Evolutionary conservation across 305 asterid species (phyloP).

Genomic region (Rubia peregrina): DNA sequence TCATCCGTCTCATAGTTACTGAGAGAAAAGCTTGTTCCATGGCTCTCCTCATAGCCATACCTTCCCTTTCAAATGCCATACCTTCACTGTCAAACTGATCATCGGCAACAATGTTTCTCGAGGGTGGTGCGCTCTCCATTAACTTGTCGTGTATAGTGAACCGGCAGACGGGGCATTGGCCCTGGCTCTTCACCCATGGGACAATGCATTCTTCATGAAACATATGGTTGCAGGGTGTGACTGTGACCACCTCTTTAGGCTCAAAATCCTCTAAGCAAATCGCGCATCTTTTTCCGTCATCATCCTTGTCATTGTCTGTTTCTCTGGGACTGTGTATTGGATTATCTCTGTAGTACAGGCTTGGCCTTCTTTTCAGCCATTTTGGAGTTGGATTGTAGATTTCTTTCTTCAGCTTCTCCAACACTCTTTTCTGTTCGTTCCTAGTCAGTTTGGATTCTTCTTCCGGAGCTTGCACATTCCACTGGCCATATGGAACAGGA

Average conservation of each 20-base stretch:
- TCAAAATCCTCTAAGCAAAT: conserved; percentile 83
- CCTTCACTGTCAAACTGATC: conserved; percentile 10
- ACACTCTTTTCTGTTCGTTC: conserved; percentile 49
- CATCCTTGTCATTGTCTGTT: conserved; percentile 23
- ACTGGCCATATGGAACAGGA: conserved; percentile 27
- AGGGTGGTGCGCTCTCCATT: conserved; percentile 11
- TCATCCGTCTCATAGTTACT: conserved; percentile 13
- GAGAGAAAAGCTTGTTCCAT: conserved; percentile 26
- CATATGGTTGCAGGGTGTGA: conserved; percentile 85
- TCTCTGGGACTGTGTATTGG: conserved; percentile 19
- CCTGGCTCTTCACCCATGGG: conserved; percentile 80
- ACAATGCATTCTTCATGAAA: conserved; percentile 86
- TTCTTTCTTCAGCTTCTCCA: conserved; percentile 53
- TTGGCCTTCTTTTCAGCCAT: conserved; percentile 24
- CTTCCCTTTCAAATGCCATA: conserved; percentile 4
- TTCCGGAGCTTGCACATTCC: conserved; percentile 15
- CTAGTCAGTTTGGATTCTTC: conserved; percentile 40
- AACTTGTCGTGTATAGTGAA: conserved; percentile 28
- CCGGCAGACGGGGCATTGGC: conserved; percentile 87
- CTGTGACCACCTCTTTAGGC: conserved; percentile 47
- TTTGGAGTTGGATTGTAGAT: conserved; percentile 59
- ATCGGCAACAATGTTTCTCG: conserved; percentile 3
- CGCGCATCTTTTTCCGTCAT: conserved; percentile 60
- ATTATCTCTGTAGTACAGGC: conserved; percentile 31
- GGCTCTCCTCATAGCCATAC: conserved; percentile 23